These are phyloP conservation scores for Staphylotrichum longicolle DNA, from an alignment of 495 filamentous ascomycete species.

Conservation along the genomic window DNA sequence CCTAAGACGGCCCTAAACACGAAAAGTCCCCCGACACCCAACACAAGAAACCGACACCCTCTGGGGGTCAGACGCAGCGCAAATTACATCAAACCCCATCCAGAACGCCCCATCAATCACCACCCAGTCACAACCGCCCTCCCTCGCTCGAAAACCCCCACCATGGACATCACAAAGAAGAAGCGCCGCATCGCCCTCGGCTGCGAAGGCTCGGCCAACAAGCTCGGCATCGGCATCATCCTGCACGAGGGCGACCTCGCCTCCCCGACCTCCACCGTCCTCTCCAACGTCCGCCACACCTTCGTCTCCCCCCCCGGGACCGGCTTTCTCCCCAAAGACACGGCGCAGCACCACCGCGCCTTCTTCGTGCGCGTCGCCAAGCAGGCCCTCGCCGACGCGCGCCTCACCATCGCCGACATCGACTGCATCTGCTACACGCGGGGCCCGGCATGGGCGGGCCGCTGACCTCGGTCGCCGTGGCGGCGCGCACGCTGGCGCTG, in stretches of 20 bases:
- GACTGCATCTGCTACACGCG: conserved; percentile 94
- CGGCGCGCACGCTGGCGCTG: conserved; percentile 74
- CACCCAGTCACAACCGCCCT: not conserved
- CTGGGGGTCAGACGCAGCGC: too few relatives aligned
- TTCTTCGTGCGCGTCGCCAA: conserved; percentile 80
- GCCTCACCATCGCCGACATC: conserved; percentile 60
- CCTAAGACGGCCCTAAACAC: too few relatives aligned
- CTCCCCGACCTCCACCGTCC: conserved; percentile 64
- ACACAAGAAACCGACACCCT: not conserved
- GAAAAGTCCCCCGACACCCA: too few relatives aligned
- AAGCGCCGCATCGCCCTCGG: conserved; percentile 70
- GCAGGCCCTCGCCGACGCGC: conserved; percentile 68
- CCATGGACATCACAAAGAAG: conserved; percentile 24
- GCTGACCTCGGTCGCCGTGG: conserved; percentile 82
- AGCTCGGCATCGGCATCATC: conserved; percentile 92
- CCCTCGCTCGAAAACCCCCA: not conserved
- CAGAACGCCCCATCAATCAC: too few relatives aligned
- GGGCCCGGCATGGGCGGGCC: conserved; percentile 95
- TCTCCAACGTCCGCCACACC: conserved; percentile 93
- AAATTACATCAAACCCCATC: too few relatives aligned
- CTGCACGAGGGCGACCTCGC: conserved; percentile 55
- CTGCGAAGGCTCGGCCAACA: conserved; percentile 96
- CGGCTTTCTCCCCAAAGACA: conserved; percentile 95
- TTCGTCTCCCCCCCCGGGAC: conserved; percentile 88
- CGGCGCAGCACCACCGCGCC: conserved; percentile 82